Base-by-base conservation (phyloP, 2,329 filamentous ascomycete species). In the Septoria linicola region DNA sequence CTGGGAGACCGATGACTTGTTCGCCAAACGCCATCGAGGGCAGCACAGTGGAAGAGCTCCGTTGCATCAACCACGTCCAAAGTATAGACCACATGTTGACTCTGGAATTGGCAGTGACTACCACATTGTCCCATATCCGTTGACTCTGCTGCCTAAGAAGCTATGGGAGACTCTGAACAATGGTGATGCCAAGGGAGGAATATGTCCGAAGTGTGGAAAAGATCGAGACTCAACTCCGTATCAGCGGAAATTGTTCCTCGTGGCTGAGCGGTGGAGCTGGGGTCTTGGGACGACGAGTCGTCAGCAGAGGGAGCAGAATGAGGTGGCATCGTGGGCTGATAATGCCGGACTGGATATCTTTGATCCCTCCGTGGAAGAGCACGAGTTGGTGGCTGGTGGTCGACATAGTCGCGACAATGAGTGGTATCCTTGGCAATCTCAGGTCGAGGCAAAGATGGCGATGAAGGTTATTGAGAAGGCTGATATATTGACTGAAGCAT, bases 221-320 rank as follows among this genome's bases (percentile, higher is more conserved):
- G 47, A 54, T 4, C 48, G 51, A 17, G 8, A 16, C 7, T 42
- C 48, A 2, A 55, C 49, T 23, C 25, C 48, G 20, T 54, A 55
- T 37, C 55, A 59, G 25, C 41, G 51, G 27, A 61, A 61, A 50
- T 44, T 61, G n/a, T 61, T 57, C 27, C 55, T 59, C 8, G 58
- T 59, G 4, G 55, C 59, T 16, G 57, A 61, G 34, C 46, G 59
- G 20, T 41, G 60, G 17, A 55, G 53, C 8, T 59, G 57, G 55
- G 48, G 49, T 8, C 13, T 25, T 2, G 47, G 49, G 2, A 48
- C 19, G 8, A 55, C 44, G 4, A 49, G 53, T 23, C 31, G 25
- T 21, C 46, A 55, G 41, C 45, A 53, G 27, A 55, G 57, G 39
- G 51, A 41, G 23, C 47, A 54, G 39, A 60, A 60, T 31, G 57